Percentiles rank a stretch among this genome's conserved stretches.
These are phyloP conservation scores for Macadamia integrifolia DNA, from an alignment of 164 flowering plant species.

Conservation along the genomic window DNA sequence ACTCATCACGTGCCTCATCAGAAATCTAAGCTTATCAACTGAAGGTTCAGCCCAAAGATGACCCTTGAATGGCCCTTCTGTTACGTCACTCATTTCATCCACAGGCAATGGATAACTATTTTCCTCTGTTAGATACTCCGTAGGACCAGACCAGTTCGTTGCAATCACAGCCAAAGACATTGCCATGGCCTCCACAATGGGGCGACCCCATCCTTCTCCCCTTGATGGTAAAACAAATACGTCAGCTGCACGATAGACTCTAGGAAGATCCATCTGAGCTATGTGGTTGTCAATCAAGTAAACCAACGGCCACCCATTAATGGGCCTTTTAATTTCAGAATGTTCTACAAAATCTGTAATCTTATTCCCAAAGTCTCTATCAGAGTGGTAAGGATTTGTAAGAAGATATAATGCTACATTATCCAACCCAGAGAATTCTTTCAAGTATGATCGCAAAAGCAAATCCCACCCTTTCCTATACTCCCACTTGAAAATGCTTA, in stretches of 20 bases:
- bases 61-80: conserved; percentile 68
- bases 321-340: conserved; percentile 41
- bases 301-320: conserved; percentile 51
- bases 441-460: conserved; percentile 54
- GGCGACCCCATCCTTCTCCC: conserved; percentile 86
- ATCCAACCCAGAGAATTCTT: conserved; percentile 51
- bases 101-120: conserved; percentile 63
- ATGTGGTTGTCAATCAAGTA: conserved; percentile 57
- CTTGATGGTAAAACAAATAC: conserved; percentile 78
- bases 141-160: conserved; percentile 83
- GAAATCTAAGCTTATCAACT: conserved; percentile 29
- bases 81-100: conserved; percentile 57
- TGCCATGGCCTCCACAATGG: conserved; percentile 77
- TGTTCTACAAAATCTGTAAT: conserved; percentile 48
- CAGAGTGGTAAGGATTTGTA: conserved; percentile 64
- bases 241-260: conserved; percentile 56
- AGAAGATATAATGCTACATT: conserved; percentile 48
- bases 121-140: conserved; percentile 56
- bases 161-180: conserved; percentile 70
- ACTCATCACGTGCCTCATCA: conserved; percentile 58
- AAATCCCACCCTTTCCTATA: conserved; percentile 86
- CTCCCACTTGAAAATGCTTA: conserved; percentile 85
- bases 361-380: conserved; percentile 46
- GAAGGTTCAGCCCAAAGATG: conserved; percentile 88
- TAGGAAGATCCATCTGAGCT: conserved; percentile 58